A percentile compares a stretch with the other conserved stretches of the same genome.
Conservation (phyloP, 1,139 yeast species). For the Scheffersomyces cryptocercus region DNA sequence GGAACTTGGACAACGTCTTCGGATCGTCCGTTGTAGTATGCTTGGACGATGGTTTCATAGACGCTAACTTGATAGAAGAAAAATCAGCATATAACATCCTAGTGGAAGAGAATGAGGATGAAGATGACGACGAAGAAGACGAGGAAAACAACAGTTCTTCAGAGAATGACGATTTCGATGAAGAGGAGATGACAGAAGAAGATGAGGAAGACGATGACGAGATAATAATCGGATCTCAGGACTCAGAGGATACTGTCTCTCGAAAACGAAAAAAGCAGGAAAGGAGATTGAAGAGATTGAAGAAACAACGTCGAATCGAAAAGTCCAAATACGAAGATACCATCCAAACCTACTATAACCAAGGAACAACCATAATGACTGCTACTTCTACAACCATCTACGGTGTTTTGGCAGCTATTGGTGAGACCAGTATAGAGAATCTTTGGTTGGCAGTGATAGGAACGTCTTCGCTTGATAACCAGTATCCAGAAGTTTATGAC, state of each 20-base stretch:
- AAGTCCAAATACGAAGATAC: constrained; percentile 56
- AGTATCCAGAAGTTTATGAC: constrained; percentile 76
- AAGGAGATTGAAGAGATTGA: constrained; percentile 24
- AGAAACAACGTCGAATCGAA: constrained; percentile 30
- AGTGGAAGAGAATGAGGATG: constrained; percentile 32
- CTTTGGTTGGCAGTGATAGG: constrained; percentile 92
- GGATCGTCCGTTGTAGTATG: constrained; percentile 82
- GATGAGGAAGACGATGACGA: constrained; percentile 28
- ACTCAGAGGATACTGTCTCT: constrained; percentile 33
- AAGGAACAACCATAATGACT: constrained; percentile 76
- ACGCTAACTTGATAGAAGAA: constrained; percentile 53
- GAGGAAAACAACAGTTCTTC: constrained; percentile 18
- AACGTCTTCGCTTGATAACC: constrained; percentile 74
- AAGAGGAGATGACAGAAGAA: constrained; percentile 18
- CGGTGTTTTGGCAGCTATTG: constrained; percentile 75
- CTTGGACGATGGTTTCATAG: constrained; percentile 82
- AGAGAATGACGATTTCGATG: constrained; percentile 22
- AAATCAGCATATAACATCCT: constrained; percentile 56
- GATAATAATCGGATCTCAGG: constrained; percentile 27
- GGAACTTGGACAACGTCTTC: constrained; percentile 92
- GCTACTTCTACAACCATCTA: constrained; percentile 81
- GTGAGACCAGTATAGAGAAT: constrained; percentile 54
- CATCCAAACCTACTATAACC: constrained; percentile 72
- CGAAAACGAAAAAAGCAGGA: constrained; percentile 35
- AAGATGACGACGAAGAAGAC: constrained; percentile 32